A percentile compares a stretch with the other conserved stretches of the same genome.
Conservation (phyloP, 2,329 filamentous ascomycete genomes). For the Aspergillus versicolor region DNA sequence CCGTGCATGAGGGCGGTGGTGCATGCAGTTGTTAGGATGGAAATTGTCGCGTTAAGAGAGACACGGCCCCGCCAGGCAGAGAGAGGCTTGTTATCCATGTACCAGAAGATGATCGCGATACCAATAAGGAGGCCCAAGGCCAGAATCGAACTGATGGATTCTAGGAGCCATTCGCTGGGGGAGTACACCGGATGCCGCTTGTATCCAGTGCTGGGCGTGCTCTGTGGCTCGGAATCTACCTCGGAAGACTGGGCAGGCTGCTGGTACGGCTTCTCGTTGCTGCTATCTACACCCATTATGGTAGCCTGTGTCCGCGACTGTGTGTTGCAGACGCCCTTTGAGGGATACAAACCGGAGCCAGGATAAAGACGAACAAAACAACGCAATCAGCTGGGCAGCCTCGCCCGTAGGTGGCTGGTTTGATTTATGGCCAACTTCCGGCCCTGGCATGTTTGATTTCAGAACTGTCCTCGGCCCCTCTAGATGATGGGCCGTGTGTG, state of each 20-base stretch:
- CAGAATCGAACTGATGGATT: conserved; percentile 12
- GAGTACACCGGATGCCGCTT: conserved; percentile 17
- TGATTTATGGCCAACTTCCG: not conserved
- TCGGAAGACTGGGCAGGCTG: not conserved
- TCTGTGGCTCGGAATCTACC: not conserved
- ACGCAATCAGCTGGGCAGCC: not conserved
- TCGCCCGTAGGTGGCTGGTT: not conserved
- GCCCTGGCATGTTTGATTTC: too few relatives aligned
- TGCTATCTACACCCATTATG: not conserved
- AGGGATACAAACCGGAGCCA: too few relatives aligned
- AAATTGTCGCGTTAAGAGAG: conserved; percentile 15
- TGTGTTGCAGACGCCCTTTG: not conserved
- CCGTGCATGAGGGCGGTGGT: conserved; percentile 14
- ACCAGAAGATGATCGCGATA: conserved; percentile 14
- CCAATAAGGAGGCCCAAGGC: conserved; percentile 10
- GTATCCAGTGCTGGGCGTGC: conserved; percentile 2
- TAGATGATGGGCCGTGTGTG: too few relatives aligned
- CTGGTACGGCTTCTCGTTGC: not conserved
- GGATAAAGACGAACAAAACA: too few relatives aligned
- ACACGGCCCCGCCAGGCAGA: conserved; percentile 9
- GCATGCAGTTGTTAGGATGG: conserved; percentile 16
- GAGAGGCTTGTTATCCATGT: conserved; percentile 17
- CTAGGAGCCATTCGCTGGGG: conserved; percentile 16
- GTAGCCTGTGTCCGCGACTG: not conserved
- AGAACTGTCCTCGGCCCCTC: too few relatives aligned